A percentile compares a stretch with the other conserved stretches of the same genome.
phyloP scores from a whole-genome alignment of 192 early-diverging fungal species.

The Thamnidium elegans region DNA sequence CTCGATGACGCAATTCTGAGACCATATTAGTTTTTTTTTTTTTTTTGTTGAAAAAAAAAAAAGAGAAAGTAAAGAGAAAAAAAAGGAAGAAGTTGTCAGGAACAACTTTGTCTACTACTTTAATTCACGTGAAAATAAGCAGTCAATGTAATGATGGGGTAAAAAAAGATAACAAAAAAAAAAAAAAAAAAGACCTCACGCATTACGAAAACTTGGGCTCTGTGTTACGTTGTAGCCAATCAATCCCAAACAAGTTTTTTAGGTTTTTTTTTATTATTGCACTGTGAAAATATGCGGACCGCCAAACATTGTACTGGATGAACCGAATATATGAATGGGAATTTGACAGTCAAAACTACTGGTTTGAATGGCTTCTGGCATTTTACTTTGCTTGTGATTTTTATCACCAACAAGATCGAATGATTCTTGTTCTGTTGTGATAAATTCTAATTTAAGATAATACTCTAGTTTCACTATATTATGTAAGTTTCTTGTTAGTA shows the following conservation, averaged over 20 bases:
- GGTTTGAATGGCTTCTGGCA: too few relatives aligned
- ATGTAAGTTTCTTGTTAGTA: not conserved
- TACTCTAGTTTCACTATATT: constrained; percentile 62
- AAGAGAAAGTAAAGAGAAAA: constrained; percentile 1
- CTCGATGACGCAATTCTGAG: constrained; percentile 11
- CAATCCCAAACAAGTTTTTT: constrained; percentile 18
- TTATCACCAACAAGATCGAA: too few relatives aligned
- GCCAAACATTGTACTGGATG: not conserved
- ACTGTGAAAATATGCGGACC: constrained; percentile 12
- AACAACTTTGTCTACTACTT: not conserved
- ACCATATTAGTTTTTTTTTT: not conserved
- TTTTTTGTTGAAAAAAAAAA: constrained; percentile 3
- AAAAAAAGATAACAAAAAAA: not conserved
- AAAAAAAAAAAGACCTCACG: constrained; percentile 1
- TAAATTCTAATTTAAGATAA: constrained; percentile 73
- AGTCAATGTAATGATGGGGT: constrained; percentile 11
- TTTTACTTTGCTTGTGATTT: not conserved
- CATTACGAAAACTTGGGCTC: not conserved
- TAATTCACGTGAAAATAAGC: not conserved
- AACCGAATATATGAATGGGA: not conserved
- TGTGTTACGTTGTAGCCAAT: not conserved
- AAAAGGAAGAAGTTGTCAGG: not conserved
- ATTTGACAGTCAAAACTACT: constrained; percentile 9
- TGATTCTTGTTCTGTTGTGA: constrained; percentile 41
- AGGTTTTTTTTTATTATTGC: constrained; percentile 1